Conservation (phyloP, 768 basidiomycete genomes). For the Fomitopsis pulvina region DNA sequence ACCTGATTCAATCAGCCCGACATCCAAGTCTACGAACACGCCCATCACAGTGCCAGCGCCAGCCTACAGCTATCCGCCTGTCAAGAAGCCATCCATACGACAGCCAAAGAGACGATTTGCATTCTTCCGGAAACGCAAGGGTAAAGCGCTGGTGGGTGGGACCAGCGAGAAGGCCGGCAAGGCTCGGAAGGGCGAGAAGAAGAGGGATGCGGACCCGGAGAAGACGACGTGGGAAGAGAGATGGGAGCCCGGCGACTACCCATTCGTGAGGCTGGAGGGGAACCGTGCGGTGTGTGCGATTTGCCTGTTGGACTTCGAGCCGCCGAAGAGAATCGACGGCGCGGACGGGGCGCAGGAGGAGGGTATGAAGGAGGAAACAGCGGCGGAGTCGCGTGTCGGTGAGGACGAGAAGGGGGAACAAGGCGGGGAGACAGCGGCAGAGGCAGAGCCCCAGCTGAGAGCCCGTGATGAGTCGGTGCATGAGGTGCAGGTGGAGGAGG, state of each 20-base stretch:
- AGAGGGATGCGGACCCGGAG: constrained; percentile 16
- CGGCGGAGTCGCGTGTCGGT: neutral
- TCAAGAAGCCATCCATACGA: constrained; percentile 21
- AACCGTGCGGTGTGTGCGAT: constrained; percentile 84
- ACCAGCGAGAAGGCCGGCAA: constrained; percentile 3
- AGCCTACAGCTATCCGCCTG: constrained; percentile 61
- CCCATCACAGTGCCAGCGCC: constrained; percentile 39
- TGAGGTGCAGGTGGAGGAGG: constrained; percentile 23
- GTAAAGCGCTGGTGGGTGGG: neutral
- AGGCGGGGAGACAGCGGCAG: neutral
- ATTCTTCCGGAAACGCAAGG: constrained; percentile 36
- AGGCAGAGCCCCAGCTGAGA: neutral
- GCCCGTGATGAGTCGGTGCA: constrained; percentile 21
- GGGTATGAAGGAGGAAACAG: neutral
- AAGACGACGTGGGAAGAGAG: constrained; percentile 65
- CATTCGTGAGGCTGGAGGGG: constrained; percentile 75
- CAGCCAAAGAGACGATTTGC: constrained; percentile 42
- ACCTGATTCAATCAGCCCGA: constrained; percentile 3
- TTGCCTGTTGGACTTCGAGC: constrained; percentile 80
- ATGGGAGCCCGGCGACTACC: constrained; percentile 73
- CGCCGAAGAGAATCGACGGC: constrained; percentile 40
- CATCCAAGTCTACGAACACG: constrained; percentile 12
- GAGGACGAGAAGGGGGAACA: neutral
- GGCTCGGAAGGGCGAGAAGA: constrained; percentile 14
- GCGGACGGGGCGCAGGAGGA: constrained; percentile 25